Percentiles rank a stretch among this genome's conserved stretches.
These are phyloP conservation scores for Ophiocordyceps unilateralis DNA, from an alignment of 2,329 filamentous ascomycete genomes.

Conservation along the genomic window DNA sequence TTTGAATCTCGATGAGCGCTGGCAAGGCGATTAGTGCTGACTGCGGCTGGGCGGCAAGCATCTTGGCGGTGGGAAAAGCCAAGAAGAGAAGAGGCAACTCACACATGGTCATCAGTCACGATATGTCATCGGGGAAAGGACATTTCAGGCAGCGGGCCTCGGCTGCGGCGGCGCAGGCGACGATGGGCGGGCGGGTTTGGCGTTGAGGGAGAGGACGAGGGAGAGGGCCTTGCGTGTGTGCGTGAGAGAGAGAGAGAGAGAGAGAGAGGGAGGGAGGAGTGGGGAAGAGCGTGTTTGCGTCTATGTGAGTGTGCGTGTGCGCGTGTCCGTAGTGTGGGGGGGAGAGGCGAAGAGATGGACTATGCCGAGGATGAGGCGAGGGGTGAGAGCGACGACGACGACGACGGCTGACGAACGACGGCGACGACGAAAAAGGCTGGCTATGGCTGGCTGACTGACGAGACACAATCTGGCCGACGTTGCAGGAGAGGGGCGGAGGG, in stretches of 20 bases:
- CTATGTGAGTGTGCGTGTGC: too few relatives aligned
- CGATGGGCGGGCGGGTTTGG: slow-evolving; percentile 7
- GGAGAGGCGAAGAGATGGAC: too few relatives aligned
- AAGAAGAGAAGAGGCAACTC: slow-evolving; percentile 9
- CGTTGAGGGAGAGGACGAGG: slow-evolving; percentile 6
- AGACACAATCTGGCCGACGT: background rate
- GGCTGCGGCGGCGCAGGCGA: background rate
- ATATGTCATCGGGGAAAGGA: slow-evolving; percentile 17
- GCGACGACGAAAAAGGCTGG: background rate
- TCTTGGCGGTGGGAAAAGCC: slow-evolving; percentile 4
- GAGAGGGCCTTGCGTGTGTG: background rate
- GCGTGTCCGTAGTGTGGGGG: too few relatives aligned
- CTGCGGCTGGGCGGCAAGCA: slow-evolving; percentile 1
- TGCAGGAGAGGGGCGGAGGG: background rate
- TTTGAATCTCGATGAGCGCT: slow-evolving; percentile 32
- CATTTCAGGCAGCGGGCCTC: slow-evolving; percentile 11
- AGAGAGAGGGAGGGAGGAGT: too few relatives aligned
- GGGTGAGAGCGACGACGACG: background rate
- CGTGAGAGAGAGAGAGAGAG: too few relatives aligned
- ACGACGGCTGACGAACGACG: background rate
- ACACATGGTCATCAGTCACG: slow-evolving; percentile 26
- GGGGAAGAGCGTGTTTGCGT: too few relatives aligned
- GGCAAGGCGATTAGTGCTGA: slow-evolving; percentile 14
- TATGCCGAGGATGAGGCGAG: background rate
- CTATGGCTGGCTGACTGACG: too few relatives aligned